Conservation (phyloP, 2,329 filamentous ascomycete species). For the Cladosporium sp. region DNA sequence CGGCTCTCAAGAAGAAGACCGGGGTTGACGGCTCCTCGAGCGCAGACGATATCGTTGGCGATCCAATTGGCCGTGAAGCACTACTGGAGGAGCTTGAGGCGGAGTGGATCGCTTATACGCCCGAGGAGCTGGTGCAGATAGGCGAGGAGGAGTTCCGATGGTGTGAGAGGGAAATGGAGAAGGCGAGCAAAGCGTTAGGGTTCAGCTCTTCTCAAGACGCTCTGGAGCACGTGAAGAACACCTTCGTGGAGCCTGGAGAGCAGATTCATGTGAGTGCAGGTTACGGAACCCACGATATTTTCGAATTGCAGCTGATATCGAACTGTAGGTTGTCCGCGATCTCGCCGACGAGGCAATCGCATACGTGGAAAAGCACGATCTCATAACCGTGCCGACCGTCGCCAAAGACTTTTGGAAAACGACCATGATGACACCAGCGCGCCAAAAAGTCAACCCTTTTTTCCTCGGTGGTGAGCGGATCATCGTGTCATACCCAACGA, state of each 20-base stretch:
- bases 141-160: conserved; percentile 3
- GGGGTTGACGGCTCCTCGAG: conserved; percentile 50
- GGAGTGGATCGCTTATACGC: conserved; percentile 61
- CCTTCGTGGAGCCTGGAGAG: conserved; percentile 56
- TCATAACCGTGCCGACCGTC: conserved; percentile 58
- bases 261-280: conserved; percentile 45
- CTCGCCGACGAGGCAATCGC: conserved; percentile 55
- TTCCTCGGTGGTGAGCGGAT: conserved; percentile 60
- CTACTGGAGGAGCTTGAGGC: conserved; percentile 56
- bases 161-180: conserved; percentile 52
- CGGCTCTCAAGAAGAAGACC: conserved; percentile 46
- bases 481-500: conserved; percentile 59
- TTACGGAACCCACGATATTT: no score
- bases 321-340: conserved; percentile 46
- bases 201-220: conserved; percentile 55
- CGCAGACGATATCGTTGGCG: conserved; percentile 57
- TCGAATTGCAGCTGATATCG: neutral
- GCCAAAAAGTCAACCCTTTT: conserved; percentile 60
- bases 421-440: conserved; percentile 58
- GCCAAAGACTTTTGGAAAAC: conserved; percentile 58
- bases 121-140: conserved; percentile 55
- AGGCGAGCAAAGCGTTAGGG: conserved; percentile 53
- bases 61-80: conserved; percentile 57
- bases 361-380: conserved; percentile 57
- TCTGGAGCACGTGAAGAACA: conserved; percentile 58